Conservation (phyloP, 441 rosid genomes). For the Adansonia rubrostipa region DNA sequence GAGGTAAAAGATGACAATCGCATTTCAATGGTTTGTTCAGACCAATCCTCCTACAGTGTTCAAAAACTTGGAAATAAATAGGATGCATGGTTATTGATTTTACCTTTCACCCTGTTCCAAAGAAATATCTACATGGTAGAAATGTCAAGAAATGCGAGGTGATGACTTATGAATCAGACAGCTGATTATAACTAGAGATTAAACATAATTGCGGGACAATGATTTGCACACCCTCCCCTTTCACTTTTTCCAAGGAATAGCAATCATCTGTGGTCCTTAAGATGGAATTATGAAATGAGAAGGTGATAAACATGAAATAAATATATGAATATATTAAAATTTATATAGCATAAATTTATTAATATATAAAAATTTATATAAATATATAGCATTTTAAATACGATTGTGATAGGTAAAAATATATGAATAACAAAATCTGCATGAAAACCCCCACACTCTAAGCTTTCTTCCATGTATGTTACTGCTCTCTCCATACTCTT, state of each 20-base stretch:
- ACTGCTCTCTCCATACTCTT: no score
- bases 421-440: no score
- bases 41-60: background rate
- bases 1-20: background rate
- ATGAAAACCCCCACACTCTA: conserved; percentile 47
- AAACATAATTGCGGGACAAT: background rate
- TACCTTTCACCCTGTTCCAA: background rate
- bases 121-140: conserved; percentile 54
- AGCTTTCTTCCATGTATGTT: conserved; percentile 46
- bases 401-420: no score
- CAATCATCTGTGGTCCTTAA: no score
- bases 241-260: background rate
- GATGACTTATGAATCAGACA: conserved; percentile 51
- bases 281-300: background rate
- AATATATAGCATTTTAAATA: no score
- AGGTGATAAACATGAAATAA: no score
- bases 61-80: background rate
- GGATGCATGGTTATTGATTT: background rate
- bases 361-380: no score
- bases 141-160: conserved; percentile 5
- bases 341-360: no score
- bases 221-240: background rate
- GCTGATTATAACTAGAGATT: conserved; percentile 9
- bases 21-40: background rate
- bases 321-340: no score